These are phyloP conservation scores for Euphorbia celastroides DNA, from an alignment of 441 rosid genomes.

Conservation along the genomic window DNA sequence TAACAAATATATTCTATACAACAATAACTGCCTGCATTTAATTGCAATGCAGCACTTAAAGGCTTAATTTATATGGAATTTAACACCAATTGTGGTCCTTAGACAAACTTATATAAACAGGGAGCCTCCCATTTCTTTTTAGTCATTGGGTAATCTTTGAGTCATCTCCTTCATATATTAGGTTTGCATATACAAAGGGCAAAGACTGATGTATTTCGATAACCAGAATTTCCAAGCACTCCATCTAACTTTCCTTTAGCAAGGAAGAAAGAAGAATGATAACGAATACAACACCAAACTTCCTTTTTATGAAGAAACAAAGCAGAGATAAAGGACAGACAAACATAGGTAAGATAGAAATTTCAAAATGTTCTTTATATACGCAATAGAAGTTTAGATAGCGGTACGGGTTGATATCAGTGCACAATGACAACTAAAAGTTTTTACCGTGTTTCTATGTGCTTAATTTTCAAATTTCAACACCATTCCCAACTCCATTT, in stretches of 20 bases:
- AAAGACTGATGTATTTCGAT: neutral
- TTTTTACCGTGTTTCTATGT: neutral
- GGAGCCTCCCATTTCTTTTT: neutral
- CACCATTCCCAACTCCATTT: neutral
- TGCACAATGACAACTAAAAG: neutral
- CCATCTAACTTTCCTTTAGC: slow-evolving; percentile 3
- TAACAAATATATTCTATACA: neutral
- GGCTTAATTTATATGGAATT: neutral
- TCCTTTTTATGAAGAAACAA: neutral
- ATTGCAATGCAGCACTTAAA: neutral
- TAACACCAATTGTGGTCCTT: neutral
- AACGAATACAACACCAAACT: neutral
- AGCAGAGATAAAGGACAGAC: neutral
- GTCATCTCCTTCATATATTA: neutral
- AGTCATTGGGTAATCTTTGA: neutral
- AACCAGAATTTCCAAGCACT: neutral
- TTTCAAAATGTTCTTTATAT: neutral
- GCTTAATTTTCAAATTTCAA: neutral
- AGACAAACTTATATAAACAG: neutral
- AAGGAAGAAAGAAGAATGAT: neutral
- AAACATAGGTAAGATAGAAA: too few relatives aligned
- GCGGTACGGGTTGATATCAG: neutral
- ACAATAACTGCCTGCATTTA: neutral
- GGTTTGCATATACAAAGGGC: neutral
- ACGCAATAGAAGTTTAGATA: neutral